A percentile compares a stretch with the other conserved stretches of the same genome.
These are phyloP conservation scores for Lecanosticta acicola DNA, from an alignment of 2,329 filamentous ascomycete species.

Conservation along the genomic window DNA sequence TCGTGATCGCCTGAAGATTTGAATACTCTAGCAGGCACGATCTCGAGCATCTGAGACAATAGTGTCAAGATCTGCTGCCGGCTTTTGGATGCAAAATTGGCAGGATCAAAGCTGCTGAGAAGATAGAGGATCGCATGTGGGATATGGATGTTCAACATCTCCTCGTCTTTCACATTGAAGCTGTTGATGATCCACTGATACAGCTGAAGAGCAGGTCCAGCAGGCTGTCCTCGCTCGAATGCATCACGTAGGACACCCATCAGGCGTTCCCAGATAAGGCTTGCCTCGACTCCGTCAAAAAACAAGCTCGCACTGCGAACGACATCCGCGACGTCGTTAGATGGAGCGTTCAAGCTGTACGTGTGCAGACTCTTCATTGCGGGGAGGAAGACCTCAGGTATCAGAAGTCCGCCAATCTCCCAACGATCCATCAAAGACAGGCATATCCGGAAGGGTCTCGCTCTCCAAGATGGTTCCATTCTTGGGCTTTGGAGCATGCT, in stretches of 20 bases:
- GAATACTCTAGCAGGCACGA: constrained; percentile 15
- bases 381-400: constrained; percentile 82
- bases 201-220: constrained; percentile 56
- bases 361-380: constrained; percentile 72
- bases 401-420: constrained; percentile 88
- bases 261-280: constrained; percentile 65
- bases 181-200: constrained; percentile 76
- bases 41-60: constrained; percentile 11
- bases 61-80: constrained; percentile 4
- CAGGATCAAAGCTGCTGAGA: constrained; percentile 12
- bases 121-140: constrained; percentile 58
- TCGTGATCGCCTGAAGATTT: not conserved
- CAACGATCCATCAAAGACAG: constrained; percentile 96
- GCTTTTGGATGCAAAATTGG: not conserved
- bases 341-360: constrained; percentile 64
- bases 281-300: constrained; percentile 94
- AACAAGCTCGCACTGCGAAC: constrained; percentile 90
- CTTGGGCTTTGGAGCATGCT: constrained; percentile 63
- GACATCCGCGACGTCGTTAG: constrained; percentile 74
- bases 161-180: constrained; percentile 93
- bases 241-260: constrained; percentile 18
- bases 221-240: constrained; percentile 5
- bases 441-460: constrained; percentile 83
- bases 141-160: constrained; percentile 84
- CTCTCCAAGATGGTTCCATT: constrained; percentile 59